Percentiles rank a stretch among this genome's conserved stretches.
Conservation (phyloP, 2,329 filamentous ascomycete species). For the Golovinomyces cichoracearum region DNA sequence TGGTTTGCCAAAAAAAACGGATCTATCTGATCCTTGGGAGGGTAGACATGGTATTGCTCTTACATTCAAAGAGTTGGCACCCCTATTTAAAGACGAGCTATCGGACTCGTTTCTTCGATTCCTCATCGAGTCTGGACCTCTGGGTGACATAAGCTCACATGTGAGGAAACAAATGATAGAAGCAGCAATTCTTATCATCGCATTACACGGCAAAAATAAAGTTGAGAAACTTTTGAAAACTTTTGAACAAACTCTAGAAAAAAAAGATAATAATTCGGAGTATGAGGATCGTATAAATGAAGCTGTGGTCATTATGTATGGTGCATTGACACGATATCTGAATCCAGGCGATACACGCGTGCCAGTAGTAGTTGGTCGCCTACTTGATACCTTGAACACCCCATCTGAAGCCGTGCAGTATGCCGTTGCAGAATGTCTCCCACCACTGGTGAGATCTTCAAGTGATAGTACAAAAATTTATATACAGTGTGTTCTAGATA, state of each 20-base stretch:
- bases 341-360: conserved; percentile 65
- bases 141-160: conserved; percentile 53
- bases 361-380: conserved; percentile 61
- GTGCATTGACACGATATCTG: conserved; percentile 71
- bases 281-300: conserved; percentile 79
- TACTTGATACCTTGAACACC: conserved; percentile 69
- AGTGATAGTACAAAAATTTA: conserved; percentile 55
- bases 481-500: conserved; percentile 53
- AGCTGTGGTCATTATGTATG: conserved; percentile 92
- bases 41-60: conserved; percentile 67
- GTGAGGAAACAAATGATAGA: conserved; percentile 84
- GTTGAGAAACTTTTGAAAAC: conserved; percentile 79
- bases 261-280: conserved; percentile 55
- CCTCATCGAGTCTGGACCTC: conserved; percentile 58
- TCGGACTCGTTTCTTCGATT: conserved; percentile 62
- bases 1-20: conserved; percentile 77
- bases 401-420: conserved; percentile 94
- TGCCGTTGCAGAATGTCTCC: conserved; percentile 79
- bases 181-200: conserved; percentile 57
- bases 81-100: conserved; percentile 38
- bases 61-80: conserved; percentile 59
- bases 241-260: conserved; percentile 70
- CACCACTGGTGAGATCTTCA: conserved; percentile 65
- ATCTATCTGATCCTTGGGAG: conserved; percentile 77
- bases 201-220: conserved; percentile 51